Evolutionary conservation across 441 rosid genomes (phyloP), one percentile per base, ranked within the genome.

Genomic region (Flueggea neowawraea): DNA sequence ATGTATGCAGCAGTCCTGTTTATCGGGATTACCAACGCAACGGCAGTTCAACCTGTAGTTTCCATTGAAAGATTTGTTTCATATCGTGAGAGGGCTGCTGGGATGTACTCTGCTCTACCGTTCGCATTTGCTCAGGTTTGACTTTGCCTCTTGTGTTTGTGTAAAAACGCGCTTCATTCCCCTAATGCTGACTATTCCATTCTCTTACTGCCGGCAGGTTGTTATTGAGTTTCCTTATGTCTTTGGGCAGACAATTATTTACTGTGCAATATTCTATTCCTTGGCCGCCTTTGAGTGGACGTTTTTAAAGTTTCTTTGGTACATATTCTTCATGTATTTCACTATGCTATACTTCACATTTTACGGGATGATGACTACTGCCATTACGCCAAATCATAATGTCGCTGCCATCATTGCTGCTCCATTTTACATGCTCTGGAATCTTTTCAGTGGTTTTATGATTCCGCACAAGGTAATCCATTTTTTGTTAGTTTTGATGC

Each of bases 321-420:
- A 95, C 89, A 57, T 84, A 55, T 91, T 86, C 87, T 91, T 95
- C 67, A 95, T 95, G 99, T 95, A 89, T 71, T 88, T 90, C 55
- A 89, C 93, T 6, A 77, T 89, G 73, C 73, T 95, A 63, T 95
- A 89, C 82, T 95, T 95, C 90, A 95, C 99, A 60, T 88, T 86
- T 58, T 95, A 95, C 55, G 99, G 99, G 58, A 95, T 95, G 98
- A 91, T 95, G 99, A 95, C 91, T 2, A 91, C 99, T 4, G 96
- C 99, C 5, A 63, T 95, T 75, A 95, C 99, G 4, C 99, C 99
- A 45, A 95, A 95, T 73, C 99, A 95, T 74, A 86, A 91, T 4
- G 97, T 95, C 47, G 99, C 96, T 33, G 61, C 99, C 28, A 90
- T 95, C 45, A 76, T 95, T 36, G 84, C 99, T 50, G 99, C 98